Conservation (phyloP, 768 basidiomycete species). For the Polyporus arcularius region DNA sequence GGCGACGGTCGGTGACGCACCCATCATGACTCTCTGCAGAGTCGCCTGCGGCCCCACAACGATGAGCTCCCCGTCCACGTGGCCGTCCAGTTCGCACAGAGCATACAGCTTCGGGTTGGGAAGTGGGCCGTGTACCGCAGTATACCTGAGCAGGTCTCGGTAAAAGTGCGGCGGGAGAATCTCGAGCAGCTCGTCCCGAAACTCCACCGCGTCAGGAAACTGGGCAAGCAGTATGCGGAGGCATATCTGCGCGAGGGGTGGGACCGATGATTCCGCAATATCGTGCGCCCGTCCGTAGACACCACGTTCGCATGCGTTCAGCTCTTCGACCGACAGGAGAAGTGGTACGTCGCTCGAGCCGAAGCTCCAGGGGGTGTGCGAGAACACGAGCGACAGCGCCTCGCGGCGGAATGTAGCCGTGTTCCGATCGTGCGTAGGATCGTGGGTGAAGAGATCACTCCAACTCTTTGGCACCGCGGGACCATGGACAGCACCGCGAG, state of each 20-base stretch:
- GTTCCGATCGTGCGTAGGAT: conserved; percentile 26
- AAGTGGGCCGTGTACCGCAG: conserved; percentile 60
- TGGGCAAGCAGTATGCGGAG: conserved; percentile 45
- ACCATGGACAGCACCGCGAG: conserved; percentile 26
- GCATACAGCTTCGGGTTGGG: conserved; percentile 49
- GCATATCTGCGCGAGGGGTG: conserved; percentile 59
- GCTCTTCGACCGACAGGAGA: background rate
- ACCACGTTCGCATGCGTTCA: background rate
- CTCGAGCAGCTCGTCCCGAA: conserved; percentile 46
- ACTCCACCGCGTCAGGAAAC: conserved; percentile 37
- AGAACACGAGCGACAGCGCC: conserved; percentile 58
- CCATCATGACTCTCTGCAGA: conserved; percentile 43
- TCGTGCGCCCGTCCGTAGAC: conserved; percentile 1
- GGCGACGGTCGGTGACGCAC: background rate
- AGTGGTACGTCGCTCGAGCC: conserved; percentile 19
- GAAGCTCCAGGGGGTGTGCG: conserved; percentile 27
- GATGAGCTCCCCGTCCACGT: conserved; percentile 65
- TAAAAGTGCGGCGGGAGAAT: conserved; percentile 61
- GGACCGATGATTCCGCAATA: conserved; percentile 34
- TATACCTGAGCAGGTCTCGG: conserved; percentile 56
- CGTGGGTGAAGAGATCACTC: conserved; percentile 37
- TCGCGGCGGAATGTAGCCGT: conserved; percentile 48
- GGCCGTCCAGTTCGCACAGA: conserved; percentile 50
- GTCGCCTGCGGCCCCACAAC: conserved; percentile 57
- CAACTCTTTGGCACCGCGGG: conserved; percentile 54